These are phyloP conservation scores for Starmera amethionina DNA, from an alignment of 805 yeast genomes.

Conservation along the genomic window DNA sequence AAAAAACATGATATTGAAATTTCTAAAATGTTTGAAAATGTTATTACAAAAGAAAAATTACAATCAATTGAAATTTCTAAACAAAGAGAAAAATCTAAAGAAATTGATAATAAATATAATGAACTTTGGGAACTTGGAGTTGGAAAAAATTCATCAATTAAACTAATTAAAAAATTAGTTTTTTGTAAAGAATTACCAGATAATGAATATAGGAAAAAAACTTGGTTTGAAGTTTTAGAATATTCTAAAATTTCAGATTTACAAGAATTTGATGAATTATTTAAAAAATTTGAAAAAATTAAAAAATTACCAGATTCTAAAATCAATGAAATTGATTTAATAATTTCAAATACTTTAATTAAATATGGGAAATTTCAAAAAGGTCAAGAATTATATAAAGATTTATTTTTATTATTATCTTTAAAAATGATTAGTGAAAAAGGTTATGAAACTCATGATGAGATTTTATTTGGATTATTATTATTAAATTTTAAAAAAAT, in stretches of 20 bases:
- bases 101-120: constrained; percentile 9
- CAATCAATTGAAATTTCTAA: constrained; percentile 3
- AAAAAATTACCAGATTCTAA: constrained; percentile 22
- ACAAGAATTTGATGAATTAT: constrained; percentile 29
- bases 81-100: constrained; percentile 6
- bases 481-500: constrained; percentile 12
- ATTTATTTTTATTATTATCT: constrained; percentile 21
- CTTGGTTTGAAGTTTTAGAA: constrained; percentile 10
- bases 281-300: constrained; percentile 18
- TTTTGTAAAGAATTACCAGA: constrained; percentile 16
- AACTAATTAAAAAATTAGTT: constrained; percentile 12
- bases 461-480: constrained; percentile 18
- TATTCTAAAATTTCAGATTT: constrained; percentile 14
- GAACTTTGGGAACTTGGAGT: constrained; percentile 10
- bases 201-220: constrained; percentile 9
- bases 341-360: constrained; percentile 5
- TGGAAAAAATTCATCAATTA: constrained; percentile 7
- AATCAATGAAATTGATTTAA: constrained; percentile 18
- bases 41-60: constrained; percentile 11
- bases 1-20: constrained; percentile 47
- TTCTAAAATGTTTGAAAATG: constrained; percentile 26
- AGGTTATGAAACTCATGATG: constrained; percentile 27
- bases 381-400: constrained; percentile 6
- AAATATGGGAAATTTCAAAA: constrained; percentile 11
- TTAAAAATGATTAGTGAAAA: constrained; percentile 25